These are phyloP conservation scores for Elsinoe perseae DNA, from an alignment of 2,329 filamentous ascomycete genomes.

Conservation along the genomic window DNA sequence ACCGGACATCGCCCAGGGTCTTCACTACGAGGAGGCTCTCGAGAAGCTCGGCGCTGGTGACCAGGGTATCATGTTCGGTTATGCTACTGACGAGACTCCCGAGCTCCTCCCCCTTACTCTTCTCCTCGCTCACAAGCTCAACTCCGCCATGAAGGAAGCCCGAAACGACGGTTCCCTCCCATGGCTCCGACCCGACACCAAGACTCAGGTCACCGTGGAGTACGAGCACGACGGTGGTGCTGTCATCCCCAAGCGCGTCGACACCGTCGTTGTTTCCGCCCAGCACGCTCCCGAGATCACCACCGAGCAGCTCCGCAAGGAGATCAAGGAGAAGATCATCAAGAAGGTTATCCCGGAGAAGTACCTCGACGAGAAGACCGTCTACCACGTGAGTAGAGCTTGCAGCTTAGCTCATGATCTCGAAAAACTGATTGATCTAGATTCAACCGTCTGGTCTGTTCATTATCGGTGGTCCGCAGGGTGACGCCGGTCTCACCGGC, in stretches of 20 bases:
- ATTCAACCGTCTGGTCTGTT: conserved; percentile 98
- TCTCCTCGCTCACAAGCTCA: conserved; percentile 92
- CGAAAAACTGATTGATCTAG: conserved; percentile 29
- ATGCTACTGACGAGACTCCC: conserved; percentile 97
- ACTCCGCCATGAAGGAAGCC: conserved; percentile 85
- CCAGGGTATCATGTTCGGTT: conserved; percentile 99
- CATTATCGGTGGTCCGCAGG: conserved; percentile 98
- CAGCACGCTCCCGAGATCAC: conserved; percentile 85
- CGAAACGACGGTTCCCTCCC: conserved; percentile 79
- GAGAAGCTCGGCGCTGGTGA: conserved; percentile 98
- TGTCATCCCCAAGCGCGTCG: conserved; percentile 82
- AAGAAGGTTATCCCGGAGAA: conserved; percentile 86
- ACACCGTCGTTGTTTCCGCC: conserved; percentile 94
- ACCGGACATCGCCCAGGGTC: conserved; percentile 96
- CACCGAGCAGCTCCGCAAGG: conserved; percentile 86
- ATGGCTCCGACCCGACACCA: conserved; percentile 97
- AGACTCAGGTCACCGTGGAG: conserved; percentile 99
- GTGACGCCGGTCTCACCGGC: conserved; percentile 95
- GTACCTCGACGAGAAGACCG: conserved; percentile 84
- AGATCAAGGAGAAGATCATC: conserved; percentile 96
- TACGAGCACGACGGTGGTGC: conserved; percentile 95
- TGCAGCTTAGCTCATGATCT: neutral
- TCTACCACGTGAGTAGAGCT: conserved; percentile 71
- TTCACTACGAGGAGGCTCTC: conserved; percentile 94
- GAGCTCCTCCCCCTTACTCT: conserved; percentile 94